These are phyloP conservation scores for Graphilbum sp. DNA, from an alignment of 2,329 filamentous ascomycete species.

Conservation along the genomic window DNA sequence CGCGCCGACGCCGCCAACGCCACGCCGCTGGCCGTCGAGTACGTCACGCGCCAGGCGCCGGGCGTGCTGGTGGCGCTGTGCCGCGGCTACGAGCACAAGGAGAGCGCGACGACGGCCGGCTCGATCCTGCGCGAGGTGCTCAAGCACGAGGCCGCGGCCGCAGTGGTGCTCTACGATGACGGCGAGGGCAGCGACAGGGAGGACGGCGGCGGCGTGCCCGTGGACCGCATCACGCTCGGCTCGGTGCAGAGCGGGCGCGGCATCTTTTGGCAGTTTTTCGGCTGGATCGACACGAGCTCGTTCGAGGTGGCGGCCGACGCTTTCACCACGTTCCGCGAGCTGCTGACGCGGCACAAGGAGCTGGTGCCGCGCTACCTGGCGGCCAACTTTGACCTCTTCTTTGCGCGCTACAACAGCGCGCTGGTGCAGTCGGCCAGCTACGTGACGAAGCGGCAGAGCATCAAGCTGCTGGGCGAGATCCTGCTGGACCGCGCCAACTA, in stretches of 20 bases:
- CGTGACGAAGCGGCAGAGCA: slow-evolving; percentile 94
- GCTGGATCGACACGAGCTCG: slow-evolving; percentile 90
- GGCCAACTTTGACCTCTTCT: slow-evolving; percentile 87
- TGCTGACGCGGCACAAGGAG: slow-evolving; percentile 85
- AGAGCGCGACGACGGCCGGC: slow-evolving; percentile 82
- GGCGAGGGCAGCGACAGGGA: slow-evolving; percentile 28
- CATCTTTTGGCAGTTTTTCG: slow-evolving; percentile 93
- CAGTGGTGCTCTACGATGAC: slow-evolving; percentile 86
- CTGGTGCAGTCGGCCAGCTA: slow-evolving; percentile 89
- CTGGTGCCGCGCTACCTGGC: slow-evolving; percentile 76
- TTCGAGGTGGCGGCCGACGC: slow-evolving; percentile 97
- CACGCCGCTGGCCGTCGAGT: slow-evolving; percentile 69
- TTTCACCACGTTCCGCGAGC: slow-evolving; percentile 91
- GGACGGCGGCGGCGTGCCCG: slow-evolving; percentile 9
- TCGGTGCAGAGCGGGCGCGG: slow-evolving; percentile 58
- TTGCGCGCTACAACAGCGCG: slow-evolving; percentile 72
- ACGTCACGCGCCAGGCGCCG: slow-evolving; percentile 72
- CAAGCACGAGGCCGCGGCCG: slow-evolving; percentile 81
- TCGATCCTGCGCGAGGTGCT: slow-evolving; percentile 74
- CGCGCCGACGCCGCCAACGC: not conserved
- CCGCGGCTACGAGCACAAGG: slow-evolving; percentile 74
- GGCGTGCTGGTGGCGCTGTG: slow-evolving; percentile 81
- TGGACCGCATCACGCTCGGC: slow-evolving; percentile 65
- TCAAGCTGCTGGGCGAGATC: slow-evolving; percentile 91
- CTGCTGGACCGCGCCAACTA: slow-evolving; percentile 92